Evolutionary conservation across 2,329 filamentous ascomycete genomes (phyloP), one percentile per base, ranked within the genome.

Genomic region (Lizonia empirigonia): DNA sequence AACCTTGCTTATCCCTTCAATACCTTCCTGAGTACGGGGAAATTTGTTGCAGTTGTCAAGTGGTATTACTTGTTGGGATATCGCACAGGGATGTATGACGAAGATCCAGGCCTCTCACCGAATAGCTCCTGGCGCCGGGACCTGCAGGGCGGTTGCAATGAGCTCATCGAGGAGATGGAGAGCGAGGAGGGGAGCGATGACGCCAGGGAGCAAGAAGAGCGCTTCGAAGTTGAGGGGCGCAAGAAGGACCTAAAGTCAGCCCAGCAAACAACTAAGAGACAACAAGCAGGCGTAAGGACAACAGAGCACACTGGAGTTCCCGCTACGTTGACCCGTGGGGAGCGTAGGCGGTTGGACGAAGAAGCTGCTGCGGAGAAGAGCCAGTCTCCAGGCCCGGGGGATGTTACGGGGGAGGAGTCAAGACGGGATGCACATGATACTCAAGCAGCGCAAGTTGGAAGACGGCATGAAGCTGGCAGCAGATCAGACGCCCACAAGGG

Each of bases 1-100:
- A 24, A 46, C 7, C 33, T 46, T 13, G 42, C 33, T 4, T 38
- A 46, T 15, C 33, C 42, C 10, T 38, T 38, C 32, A 38, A 37
- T n/a, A 8, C 20, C 6, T 37, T 35, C 10, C 18, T 29, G 10
- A 34, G 33, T 8, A 9, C 18, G 3, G 13, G 13, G 4, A 22
- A 34, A 3, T 46, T 46, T 8, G 7, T 33, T n/a, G 27, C 38
- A 16, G 27, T 41, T 1, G 38, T 32, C 6, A 32, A 33, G 8
- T 41, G 27, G 27, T 41, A 32, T 19, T 32, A 32, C n/a, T 16
- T 30, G 2, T 6, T 32, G 2, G 38, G 18, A 8, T 16, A 32
- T 4, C 6, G 38, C n/a, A n/a, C 20, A 10, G 18, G 18, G 2
- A 7, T 18, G 10, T 34, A 15, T 16, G n/a, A 24, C 9, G 37